These are phyloP conservation scores for Cladosporium colombiae DNA, from an alignment of 2,329 filamentous ascomycete species.

Conservation along the genomic window DNA sequence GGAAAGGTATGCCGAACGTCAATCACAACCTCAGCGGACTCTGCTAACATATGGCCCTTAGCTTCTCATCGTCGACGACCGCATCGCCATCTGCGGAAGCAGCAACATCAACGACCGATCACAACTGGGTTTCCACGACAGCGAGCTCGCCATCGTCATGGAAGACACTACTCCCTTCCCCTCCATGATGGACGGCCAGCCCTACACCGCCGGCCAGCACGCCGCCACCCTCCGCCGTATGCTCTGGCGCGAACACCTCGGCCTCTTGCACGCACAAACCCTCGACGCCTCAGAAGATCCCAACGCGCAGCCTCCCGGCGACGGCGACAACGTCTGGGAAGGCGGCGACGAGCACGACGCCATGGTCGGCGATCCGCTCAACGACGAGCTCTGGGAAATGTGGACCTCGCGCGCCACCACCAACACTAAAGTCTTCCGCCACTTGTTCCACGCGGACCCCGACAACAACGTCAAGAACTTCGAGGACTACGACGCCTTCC, in stretches of 20 bases:
- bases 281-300: slow-evolving; percentile 65
- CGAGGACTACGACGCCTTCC: slow-evolving; percentile 82
- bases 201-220: slow-evolving; percentile 77
- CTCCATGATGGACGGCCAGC: slow-evolving; percentile 75
- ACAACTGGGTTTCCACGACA: slow-evolving; percentile 86
- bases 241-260: slow-evolving; percentile 88
- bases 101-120: slow-evolving; percentile 86
- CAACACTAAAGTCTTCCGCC: slow-evolving; percentile 75
- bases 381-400: slow-evolving; percentile 59
- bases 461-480: slow-evolving; percentile 89
- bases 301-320: slow-evolving; percentile 75
- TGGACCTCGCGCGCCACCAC: slow-evolving; percentile 69
- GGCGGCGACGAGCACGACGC: slow-evolving; percentile 65
- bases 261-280: slow-evolving; percentile 72
- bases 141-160: slow-evolving; percentile 86
- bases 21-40: too few relatives aligned
- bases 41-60: slow-evolving; percentile 20
- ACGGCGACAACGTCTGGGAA: slow-evolving; percentile 71
- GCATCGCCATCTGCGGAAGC: slow-evolving; percentile 69
- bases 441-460: slow-evolving; percentile 83
- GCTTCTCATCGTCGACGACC: slow-evolving; percentile 80
- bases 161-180: slow-evolving; percentile 73
- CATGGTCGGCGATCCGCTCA: slow-evolving; percentile 61
- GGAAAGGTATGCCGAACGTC: slow-evolving; percentile 63
- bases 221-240: slow-evolving; percentile 78